Evolutionary conservation across 139 green algal species (phyloP), one percentile per base, ranked within the genome.

Genomic region (Pleodorina starrii): DNA sequence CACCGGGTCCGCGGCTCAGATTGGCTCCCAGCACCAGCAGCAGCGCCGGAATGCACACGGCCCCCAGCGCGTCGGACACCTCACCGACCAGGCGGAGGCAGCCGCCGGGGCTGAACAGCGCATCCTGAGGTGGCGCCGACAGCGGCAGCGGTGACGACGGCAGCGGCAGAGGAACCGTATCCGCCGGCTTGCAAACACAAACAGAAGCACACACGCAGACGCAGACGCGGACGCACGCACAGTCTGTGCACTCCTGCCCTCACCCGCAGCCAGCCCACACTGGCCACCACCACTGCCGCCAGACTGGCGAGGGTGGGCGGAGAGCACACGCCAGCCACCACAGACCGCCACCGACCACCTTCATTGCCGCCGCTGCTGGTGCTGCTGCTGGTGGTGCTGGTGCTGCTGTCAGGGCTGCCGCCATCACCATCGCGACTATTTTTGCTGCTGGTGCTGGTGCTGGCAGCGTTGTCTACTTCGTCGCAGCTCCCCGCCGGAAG

Each of bases 21-120:
- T 95, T 95, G 59, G 90, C 90, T 5, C 92, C 92, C 50, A 95
- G 90, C 71, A 93, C 89, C 75, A 95, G 71, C 54, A 95, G 92
- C n/a, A 95, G 69, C n/a, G n/a, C 36, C 27, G 92, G 92, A 48
- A 95, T 91, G 11, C 85, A 75, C 0, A 76, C 48, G 14, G 82
- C 77, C 0, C 90, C 90, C 51, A 95, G 66, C 82, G 74, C 57
- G 68, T 44, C 68, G 2, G 59, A 29, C 32, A 88, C 59, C 54
- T 95, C 92, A 1, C 92, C 92, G 27, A 95, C 27, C 19, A 93
- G 59, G 29, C 44, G 36, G 48, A 93, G 59, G 12, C 32, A 38
- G 25, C 89, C 89, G 23, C 16, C 29, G 1, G 59, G 87, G 25
- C 72, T 75, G 72, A 92, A 94, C 23, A 94, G 73, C 21, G 50